Percentiles rank a stretch among this genome's conserved stretches.
These are phyloP conservation scores for Lactuca saligna DNA, from an alignment of 129 eudicot genomes.

Conservation along the genomic window DNA sequence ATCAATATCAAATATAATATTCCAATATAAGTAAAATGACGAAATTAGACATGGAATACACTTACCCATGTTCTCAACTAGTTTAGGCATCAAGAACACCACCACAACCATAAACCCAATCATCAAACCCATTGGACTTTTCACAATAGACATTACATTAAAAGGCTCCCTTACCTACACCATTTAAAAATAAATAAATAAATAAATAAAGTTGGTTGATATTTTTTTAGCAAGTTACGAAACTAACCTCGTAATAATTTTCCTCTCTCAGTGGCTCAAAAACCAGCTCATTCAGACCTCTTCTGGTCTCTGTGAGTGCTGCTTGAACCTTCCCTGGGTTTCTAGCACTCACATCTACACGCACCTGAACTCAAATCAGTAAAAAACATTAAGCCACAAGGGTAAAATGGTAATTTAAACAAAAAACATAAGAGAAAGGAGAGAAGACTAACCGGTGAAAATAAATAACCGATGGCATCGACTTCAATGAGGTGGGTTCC, in stretches of 20 bases:
- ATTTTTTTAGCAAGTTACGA: not conserved
- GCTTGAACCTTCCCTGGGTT: slow-evolving; percentile 98
- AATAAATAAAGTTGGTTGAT: not conserved
- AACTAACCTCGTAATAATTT: slow-evolving; percentile 82
- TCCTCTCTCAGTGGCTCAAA: slow-evolving; percentile 96
- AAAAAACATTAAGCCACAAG: not conserved
- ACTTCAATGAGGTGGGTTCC: slow-evolving; percentile 99
- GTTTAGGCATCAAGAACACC: slow-evolving; percentile 91
- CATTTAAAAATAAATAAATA: not conserved
- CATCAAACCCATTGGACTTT: slow-evolving; percentile 99
- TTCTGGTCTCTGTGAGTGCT: slow-evolving; percentile 88
- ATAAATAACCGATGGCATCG: slow-evolving; percentile 80
- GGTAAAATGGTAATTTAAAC: not conserved
- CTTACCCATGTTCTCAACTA: slow-evolving; percentile 87
- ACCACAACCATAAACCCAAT: slow-evolving; percentile 91
- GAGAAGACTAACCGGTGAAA: slow-evolving; percentile 77
- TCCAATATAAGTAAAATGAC: not conserved
- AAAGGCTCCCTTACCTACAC: slow-evolving; percentile 94
- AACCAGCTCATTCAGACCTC: slow-evolving; percentile 78
- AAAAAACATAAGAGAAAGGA: not conserved
- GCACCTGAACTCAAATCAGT: slow-evolving; percentile 48
- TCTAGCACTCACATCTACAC: slow-evolving; percentile 99
- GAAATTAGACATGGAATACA: slow-evolving; percentile 26
- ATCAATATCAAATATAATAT: not conserved
- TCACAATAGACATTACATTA: slow-evolving; percentile 67